Percentiles rank a stretch among this genome's conserved stretches.
These are phyloP conservation scores for Furcasterigmium sp. DNA, from an alignment of 2,329 filamentous ascomycete genomes.

Conservation along the genomic window DNA sequence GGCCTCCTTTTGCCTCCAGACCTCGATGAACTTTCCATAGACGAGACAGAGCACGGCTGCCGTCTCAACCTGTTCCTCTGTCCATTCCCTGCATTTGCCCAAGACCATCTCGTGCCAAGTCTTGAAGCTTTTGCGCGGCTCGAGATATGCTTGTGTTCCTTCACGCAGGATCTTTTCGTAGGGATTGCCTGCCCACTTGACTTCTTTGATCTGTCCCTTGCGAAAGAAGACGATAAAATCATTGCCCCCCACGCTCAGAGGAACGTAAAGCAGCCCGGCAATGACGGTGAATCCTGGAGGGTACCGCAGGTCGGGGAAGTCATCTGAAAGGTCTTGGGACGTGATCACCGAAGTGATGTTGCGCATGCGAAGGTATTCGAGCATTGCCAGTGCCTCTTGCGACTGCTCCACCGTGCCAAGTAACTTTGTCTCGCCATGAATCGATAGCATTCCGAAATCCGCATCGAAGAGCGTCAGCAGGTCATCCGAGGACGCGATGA, in stretches of 20 bases:
- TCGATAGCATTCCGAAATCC: constrained; percentile 80
- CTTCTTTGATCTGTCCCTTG: constrained; percentile 68
- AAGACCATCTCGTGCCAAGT: constrained; percentile 76
- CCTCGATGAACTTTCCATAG: constrained; percentile 85
- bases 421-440: constrained; percentile 84
- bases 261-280: constrained; percentile 76
- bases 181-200: constrained; percentile 82
- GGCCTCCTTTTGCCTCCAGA: constrained; percentile 87
- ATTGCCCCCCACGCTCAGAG: constrained; percentile 65
- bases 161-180: constrained; percentile 73
- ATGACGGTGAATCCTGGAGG: constrained; percentile 72
- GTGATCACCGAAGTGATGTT: constrained; percentile 69
- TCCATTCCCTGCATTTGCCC: constrained; percentile 82
- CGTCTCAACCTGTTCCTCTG: constrained; percentile 82
- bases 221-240: constrained; percentile 93
- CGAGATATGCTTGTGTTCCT: constrained; percentile 68
- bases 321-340: constrained; percentile 67
- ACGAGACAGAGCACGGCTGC: constrained; percentile 83
- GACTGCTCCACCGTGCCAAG: constrained; percentile 69
- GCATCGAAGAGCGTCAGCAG: constrained; percentile 79
- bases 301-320: constrained; percentile 80
- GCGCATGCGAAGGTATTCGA: constrained; percentile 79
- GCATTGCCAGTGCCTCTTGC: constrained; percentile 76
- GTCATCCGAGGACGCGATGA: constrained; percentile 84
- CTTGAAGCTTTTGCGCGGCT: constrained; percentile 75